Percentiles rank a stretch among this genome's conserved stretches.
Conservation (phyloP, 2,329 filamentous ascomycete genomes). For the Dryadomyces sulphureus region DNA sequence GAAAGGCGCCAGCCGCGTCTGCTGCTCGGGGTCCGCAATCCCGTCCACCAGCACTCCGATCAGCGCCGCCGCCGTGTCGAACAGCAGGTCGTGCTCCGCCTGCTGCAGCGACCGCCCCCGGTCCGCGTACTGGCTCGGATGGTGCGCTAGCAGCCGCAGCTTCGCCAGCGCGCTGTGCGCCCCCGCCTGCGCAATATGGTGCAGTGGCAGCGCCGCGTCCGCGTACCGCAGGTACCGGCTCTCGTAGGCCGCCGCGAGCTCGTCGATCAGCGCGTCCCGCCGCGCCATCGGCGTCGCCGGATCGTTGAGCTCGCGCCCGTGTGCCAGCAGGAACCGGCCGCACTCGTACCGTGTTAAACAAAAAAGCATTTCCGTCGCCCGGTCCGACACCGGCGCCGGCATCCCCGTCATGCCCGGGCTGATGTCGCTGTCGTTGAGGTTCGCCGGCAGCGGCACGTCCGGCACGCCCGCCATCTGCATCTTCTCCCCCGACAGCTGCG, state of each 20-base stretch:
- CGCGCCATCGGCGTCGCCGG: conserved; percentile 8
- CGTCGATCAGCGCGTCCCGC: conserved; percentile 16
- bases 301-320: conserved; percentile 14
- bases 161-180: conserved; percentile 12
- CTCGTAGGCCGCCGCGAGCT: conserved; percentile 14
- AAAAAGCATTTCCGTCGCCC: conserved; percentile 36
- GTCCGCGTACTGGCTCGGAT: conserved; percentile 11
- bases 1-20: conserved; percentile 10
- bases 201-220: conserved; percentile 20
- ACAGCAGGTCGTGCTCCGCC: conserved; percentile 12
- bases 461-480: neutral
- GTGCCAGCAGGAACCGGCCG: conserved; percentile 23
- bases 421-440: conserved; percentile 35
- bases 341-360: conserved; percentile 26
- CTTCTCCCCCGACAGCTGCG: conserved; percentile 7
- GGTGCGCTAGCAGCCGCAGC: conserved; percentile 14
- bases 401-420: conserved; percentile 25
- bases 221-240: conserved; percentile 17
- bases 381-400: conserved; percentile 22
- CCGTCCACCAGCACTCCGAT: conserved; percentile 10
- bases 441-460: conserved; percentile 15
- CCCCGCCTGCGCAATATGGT: conserved; percentile 12
- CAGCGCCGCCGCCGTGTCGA: conserved; percentile 11
- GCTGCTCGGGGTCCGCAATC: conserved; percentile 2
- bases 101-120: conserved; percentile 11